These are phyloP conservation scores for Trichomonas tenax DNA, from an alignment of 208 protist genomes.

Conservation along the genomic window DNA sequence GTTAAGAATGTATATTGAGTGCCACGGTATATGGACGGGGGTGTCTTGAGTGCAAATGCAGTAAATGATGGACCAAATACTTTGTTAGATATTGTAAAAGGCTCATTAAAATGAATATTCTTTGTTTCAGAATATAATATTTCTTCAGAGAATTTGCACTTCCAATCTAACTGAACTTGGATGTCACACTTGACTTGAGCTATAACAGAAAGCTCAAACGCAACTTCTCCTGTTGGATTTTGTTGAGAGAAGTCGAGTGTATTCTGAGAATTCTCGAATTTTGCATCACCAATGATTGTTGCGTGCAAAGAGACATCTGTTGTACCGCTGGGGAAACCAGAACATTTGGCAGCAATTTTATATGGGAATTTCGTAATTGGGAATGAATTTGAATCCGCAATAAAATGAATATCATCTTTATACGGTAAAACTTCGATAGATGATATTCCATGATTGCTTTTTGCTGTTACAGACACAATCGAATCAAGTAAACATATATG, in stretches of 20 bases:
- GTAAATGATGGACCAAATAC: neutral
- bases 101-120: neutral
- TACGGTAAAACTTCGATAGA: neutral
- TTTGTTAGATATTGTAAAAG: neutral
- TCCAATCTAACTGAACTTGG: neutral
- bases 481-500: neutral
- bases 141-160: neutral
- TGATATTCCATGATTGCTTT: neutral
- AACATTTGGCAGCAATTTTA: neutral
- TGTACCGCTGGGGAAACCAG: neutral
- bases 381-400: neutral
- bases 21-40: neutral
- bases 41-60: neutral
- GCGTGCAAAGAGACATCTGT: neutral
- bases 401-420: neutral
- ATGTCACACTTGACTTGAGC: neutral
- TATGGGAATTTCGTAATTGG: neutral
- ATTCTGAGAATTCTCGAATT: neutral
- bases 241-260: neutral
- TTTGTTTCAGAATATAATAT: neutral
- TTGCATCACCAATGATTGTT: neutral
- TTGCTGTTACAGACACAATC: neutral
- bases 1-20: neutral
- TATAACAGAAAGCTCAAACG: neutral
- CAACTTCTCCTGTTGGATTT: neutral